A percentile compares a stretch with the other conserved stretches of the same genome.
phyloP scores from a whole-genome alignment of 257 asterid genomes.

The Solanum bulbocastanum region DNA sequence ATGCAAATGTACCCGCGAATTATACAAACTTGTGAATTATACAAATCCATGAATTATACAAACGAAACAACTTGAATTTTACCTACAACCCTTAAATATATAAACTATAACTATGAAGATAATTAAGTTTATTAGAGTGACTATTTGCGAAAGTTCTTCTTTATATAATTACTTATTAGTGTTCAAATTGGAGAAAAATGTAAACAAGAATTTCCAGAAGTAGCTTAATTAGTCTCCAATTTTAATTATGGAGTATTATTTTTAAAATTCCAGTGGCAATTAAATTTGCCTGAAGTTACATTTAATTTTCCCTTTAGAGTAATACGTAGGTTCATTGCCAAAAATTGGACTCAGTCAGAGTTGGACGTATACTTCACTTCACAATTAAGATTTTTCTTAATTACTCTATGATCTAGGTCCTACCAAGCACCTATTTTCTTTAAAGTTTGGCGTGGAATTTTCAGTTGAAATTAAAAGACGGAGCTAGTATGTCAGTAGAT shows the following conservation, averaged over 20 bases:
- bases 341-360: background rate
- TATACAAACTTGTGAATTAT: too few relatives aligned
- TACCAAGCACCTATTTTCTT: background rate
- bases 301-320: background rate
- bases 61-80: too few relatives aligned
- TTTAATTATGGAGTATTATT: too few relatives aligned
- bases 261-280: background rate
- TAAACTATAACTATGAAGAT: too few relatives aligned
- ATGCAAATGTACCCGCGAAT: too few relatives aligned
- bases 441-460: background rate
- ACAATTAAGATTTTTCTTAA: background rate
- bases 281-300: background rate
- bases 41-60: too few relatives aligned
- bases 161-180: background rate
- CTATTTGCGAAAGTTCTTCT: too few relatives aligned
- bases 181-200: background rate
- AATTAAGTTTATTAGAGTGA: too few relatives aligned
- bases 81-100: too few relatives aligned
- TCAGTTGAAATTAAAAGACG: background rate
- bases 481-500: accelerated
- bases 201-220: background rate
- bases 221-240: background rate
- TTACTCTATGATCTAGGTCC: background rate
- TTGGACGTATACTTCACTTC: background rate
- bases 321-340: background rate